These are phyloP conservation scores for Arthroderma sp. DNA, from an alignment of 2,329 filamentous ascomycete genomes.

Conservation along the genomic window DNA sequence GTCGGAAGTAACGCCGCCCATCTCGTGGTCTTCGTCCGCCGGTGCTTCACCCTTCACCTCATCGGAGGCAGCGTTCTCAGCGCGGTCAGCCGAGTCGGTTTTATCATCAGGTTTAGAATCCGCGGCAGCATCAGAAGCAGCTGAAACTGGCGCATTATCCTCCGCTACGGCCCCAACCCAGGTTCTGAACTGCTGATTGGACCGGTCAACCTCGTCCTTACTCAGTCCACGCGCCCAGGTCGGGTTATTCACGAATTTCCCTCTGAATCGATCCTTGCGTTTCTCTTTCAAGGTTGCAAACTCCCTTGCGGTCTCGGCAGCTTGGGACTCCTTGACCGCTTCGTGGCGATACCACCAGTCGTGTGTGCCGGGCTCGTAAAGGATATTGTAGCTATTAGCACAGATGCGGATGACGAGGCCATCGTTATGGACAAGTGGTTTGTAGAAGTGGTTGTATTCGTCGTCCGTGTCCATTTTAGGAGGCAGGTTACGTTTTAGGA, in stretches of 20 bases:
- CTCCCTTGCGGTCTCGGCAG: conserved; percentile 24
- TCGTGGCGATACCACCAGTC: conserved; percentile 54
- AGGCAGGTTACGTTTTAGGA: conserved; percentile 60
- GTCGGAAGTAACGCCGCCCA: neutral
- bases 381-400: conserved; percentile 64
- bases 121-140: neutral
- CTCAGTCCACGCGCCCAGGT: conserved; percentile 40
- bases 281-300: conserved; percentile 29
- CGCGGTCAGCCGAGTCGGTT: neutral
- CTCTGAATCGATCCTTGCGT: conserved; percentile 38
- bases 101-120: neutral
- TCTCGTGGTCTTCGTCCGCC: conserved; percentile 2
- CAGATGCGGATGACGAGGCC: conserved; percentile 61
- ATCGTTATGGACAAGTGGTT: conserved; percentile 50
- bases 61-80: neutral
- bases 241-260: conserved; percentile 43
- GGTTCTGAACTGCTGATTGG: conserved; percentile 37
- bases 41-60: neutral
- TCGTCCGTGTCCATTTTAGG: conserved; percentile 51
- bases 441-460: conserved; percentile 45
- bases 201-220: conserved; percentile 39
- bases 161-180: conserved; percentile 28
- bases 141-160: neutral
- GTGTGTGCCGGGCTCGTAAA: conserved; percentile 58
- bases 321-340: conserved; percentile 12